Evolutionary conservation across 139 green algal genomes (phyloP).

Genomic region (Raphidocelis subcapitata): DNA sequence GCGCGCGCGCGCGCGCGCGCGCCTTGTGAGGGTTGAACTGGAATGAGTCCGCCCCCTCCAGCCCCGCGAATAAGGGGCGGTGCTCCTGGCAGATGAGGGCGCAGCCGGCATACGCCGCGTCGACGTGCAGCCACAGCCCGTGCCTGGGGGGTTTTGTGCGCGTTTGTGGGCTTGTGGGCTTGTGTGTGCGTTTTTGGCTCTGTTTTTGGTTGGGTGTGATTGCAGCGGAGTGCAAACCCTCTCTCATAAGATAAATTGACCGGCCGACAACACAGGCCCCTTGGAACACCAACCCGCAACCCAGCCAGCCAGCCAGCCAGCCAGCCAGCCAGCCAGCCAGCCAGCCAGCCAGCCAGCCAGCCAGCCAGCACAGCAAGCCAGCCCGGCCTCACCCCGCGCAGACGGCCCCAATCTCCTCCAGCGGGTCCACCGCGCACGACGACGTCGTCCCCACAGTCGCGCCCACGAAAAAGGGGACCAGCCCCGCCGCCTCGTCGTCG

Average conservation of each 20-base stretch:
- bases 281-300: too few relatives aligned
- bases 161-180: too few relatives aligned
- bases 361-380: not conserved
- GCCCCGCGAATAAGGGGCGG: conserved; percentile 54
- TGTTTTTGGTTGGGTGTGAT: not conserved
- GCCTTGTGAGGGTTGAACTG: conserved; percentile 78
- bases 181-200: too few relatives aligned
- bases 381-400: conserved; percentile 24
- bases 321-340: too few relatives aligned
- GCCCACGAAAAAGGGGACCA: conserved; percentile 72
- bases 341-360: too few relatives aligned
- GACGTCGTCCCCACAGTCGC: conserved; percentile 81
- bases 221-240: too few relatives aligned
- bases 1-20: too few relatives aligned
- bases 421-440: conserved; percentile 47
- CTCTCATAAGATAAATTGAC: too few relatives aligned
- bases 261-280: too few relatives aligned
- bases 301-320: too few relatives aligned
- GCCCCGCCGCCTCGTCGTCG: conserved; percentile 54
- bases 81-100: conserved; percentile 66
- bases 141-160: conserved; percentile 24
- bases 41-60: conserved; percentile 51
- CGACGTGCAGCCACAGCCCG: conserved; percentile 74
- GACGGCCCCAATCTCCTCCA: conserved; percentile 3
- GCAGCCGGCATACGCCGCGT: conserved; percentile 79